Evolutionary conservation across 306 rosid species (phyloP).

Genomic region (Mimosa pudica): DNA sequence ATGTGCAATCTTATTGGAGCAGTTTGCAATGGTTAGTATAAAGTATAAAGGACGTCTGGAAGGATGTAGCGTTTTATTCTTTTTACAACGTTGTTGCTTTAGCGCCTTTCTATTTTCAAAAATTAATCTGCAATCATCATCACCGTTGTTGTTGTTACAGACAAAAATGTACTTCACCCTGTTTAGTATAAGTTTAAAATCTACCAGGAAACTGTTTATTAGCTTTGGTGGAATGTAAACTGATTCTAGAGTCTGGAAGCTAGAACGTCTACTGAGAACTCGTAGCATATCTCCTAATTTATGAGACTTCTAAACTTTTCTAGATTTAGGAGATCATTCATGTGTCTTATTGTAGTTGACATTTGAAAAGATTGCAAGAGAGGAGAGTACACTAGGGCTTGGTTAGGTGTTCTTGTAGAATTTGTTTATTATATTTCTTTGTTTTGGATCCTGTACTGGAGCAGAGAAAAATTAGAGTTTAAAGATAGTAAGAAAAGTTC

Average conservation of each 20-base stretch:
- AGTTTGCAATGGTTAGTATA: constrained; percentile 55
- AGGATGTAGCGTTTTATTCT: not conserved
- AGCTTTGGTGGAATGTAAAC: not conserved
- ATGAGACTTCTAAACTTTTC: not conserved
- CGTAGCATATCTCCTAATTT: not conserved
- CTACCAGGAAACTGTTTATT: constrained; percentile 1
- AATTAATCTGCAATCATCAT: not conserved
- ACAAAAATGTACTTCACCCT: not conserved
- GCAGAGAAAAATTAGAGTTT: not conserved
- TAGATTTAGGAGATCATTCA: not conserved
- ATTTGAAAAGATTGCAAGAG: not conserved
- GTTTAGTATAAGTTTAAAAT: not conserved
- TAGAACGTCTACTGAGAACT: not conserved
- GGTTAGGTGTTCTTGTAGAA: not conserved
- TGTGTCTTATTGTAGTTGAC: not conserved
- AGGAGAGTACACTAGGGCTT: not conserved
- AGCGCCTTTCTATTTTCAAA: constrained; percentile 8
- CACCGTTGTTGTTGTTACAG: not conserved
- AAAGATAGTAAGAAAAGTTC: not conserved
- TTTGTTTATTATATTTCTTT: not conserved
- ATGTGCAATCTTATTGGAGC: constrained; percentile 53
- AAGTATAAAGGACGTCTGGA: not conserved
- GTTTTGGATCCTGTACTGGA: not conserved
- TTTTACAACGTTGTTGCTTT: constrained; percentile 11
- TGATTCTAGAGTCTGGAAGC: not conserved